A percentile compares a stretch with the other conserved stretches of the same genome.
These are phyloP conservation scores for Alternaria angustiovoidea DNA, from an alignment of 2,329 filamentous ascomycete genomes.

Conservation along the genomic window DNA sequence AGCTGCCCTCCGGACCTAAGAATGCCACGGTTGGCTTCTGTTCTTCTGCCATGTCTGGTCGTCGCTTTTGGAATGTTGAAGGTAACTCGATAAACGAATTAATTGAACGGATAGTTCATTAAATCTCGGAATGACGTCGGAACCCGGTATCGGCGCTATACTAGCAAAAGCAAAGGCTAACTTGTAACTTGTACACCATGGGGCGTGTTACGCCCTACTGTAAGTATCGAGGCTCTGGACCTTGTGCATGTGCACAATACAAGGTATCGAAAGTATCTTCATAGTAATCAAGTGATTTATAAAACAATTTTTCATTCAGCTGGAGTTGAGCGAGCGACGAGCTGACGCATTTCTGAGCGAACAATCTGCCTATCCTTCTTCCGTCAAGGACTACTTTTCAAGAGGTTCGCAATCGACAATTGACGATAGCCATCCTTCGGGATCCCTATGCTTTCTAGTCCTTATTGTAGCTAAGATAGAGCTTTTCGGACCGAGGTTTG, in stretches of 20 bases:
- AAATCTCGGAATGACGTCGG: conserved; percentile 16
- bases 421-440: conserved; percentile 34
- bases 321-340: conserved; percentile 40
- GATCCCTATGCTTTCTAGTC: conserved; percentile 20
- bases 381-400: conserved; percentile 29
- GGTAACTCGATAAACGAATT: background rate
- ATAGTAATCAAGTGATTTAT: background rate
- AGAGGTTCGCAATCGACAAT: conserved; percentile 41
- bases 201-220: conserved; percentile 1
- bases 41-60: conserved; percentile 21
- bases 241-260: background rate
- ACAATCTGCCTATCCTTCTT: conserved; percentile 37
- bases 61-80: background rate
- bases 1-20: conserved; percentile 70
- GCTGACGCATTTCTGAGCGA: conserved; percentile 33
- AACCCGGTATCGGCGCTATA: conserved; percentile 17
- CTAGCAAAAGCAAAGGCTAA: background rate
- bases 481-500: conserved; percentile 25
- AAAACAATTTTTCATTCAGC: conserved; percentile 30
- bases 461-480: conserved; percentile 24
- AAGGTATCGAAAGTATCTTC: background rate
- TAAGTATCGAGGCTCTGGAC: background rate
- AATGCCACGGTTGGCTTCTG: conserved; percentile 59
- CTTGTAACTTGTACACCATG: background rate
- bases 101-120: background rate